Evolutionary conservation across 2,329 filamentous ascomycete species (phyloP).

Genomic region (Fusarium veterinarium): DNA sequence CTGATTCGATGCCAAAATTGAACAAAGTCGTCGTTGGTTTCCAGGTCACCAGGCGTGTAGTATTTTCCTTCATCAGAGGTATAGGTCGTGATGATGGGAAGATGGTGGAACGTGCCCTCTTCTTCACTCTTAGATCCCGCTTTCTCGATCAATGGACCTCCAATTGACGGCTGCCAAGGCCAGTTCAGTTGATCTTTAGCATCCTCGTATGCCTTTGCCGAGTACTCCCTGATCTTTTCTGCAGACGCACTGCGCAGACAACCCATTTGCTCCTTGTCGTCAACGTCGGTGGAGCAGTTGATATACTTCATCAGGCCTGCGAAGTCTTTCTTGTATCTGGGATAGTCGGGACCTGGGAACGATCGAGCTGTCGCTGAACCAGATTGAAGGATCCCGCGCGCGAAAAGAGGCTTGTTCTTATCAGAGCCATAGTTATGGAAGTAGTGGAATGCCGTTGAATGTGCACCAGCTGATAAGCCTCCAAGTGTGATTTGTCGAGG

Average conservation of each 20-base stretch:
- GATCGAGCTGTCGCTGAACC: slow-evolving; percentile 10
- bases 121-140: background rate
- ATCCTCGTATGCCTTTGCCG: background rate
- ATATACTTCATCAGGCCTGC: background rate
- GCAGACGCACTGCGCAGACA: background rate
- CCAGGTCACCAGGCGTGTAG: background rate
- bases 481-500: background rate
- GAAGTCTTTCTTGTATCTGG: slow-evolving; percentile 5
- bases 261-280: background rate
- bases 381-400: background rate
- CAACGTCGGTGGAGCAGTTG: background rate
- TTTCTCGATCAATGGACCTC: background rate
- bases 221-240: background rate
- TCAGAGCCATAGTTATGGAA: slow-evolving; percentile 6
- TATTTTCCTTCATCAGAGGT: slow-evolving; percentile 11
- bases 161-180: slow-evolving; percentile 15
- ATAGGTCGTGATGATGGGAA: slow-evolving; percentile 3
- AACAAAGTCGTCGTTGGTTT: slow-evolving; percentile 18
- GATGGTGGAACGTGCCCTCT: background rate
- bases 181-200: slow-evolving; percentile 12
- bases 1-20: slow-evolving; percentile 11
- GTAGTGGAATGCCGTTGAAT: slow-evolving; percentile 7
- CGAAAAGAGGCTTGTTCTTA: background rate
- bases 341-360: background rate
- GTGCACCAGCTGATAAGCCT: slow-evolving; percentile 7